Evolutionary conservation across 805 yeast species (phyloP).

Genomic region (Metschnikowia reukaufii): DNA sequence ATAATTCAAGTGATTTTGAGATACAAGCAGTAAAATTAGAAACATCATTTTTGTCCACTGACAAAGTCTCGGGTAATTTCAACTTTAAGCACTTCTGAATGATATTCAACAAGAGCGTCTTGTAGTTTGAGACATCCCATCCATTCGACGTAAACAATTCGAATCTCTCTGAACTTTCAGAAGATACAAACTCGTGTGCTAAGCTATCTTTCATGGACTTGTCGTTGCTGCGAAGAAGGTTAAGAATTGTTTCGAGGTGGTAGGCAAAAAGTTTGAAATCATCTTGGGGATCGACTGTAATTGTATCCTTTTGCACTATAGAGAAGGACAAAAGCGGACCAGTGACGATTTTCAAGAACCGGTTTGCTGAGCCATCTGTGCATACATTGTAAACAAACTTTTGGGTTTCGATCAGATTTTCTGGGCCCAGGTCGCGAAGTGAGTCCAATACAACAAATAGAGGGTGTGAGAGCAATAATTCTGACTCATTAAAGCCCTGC

Average conservation of each 20-base stretch:
- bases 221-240: conserved; percentile 50
- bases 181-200: conserved; percentile 57
- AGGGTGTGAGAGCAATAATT: conserved; percentile 57
- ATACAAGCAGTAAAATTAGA: conserved; percentile 30
- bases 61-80: conserved; percentile 19
- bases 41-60: conserved; percentile 21
- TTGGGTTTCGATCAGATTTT: conserved; percentile 32
- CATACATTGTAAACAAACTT: conserved; percentile 50
- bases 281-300: conserved; percentile 41
- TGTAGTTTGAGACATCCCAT: conserved; percentile 61
- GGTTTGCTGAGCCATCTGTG: conserved; percentile 55
- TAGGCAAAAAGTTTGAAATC: conserved; percentile 68
- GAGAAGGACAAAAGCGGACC: conserved; percentile 50
- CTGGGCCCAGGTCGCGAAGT: conserved; percentile 5
- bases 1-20: conserved; percentile 44
- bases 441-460: conserved; percentile 65
- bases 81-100: conserved; percentile 47
- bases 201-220: conserved; percentile 47
- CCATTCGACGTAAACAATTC: conserved; percentile 41
- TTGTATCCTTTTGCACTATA: conserved; percentile 31
- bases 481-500: conserved; percentile 47
- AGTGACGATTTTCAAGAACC: conserved; percentile 59
- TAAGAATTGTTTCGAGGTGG: conserved; percentile 51
- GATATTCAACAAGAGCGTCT: conserved; percentile 50
- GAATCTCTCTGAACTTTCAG: conserved; percentile 46